A percentile compares a stretch with the other conserved stretches of the same genome.
These are phyloP conservation scores for Phytophthora pinifolia DNA, from an alignment of 352 stramenopile species.

Conservation along the genomic window DNA sequence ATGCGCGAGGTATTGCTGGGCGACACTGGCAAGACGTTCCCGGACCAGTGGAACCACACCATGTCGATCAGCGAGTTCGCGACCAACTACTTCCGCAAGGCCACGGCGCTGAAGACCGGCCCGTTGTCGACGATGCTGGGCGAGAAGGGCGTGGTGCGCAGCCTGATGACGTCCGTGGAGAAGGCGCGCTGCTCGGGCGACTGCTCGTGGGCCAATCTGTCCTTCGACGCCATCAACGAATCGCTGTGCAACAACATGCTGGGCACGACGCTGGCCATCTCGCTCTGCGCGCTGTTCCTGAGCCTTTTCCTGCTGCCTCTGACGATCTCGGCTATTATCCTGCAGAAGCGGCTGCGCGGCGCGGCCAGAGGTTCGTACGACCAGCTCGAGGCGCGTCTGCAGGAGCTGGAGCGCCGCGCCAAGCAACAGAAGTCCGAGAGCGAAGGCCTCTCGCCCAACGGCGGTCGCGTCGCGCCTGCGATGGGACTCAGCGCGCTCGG, in stretches of 20 bases:
- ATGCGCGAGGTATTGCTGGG: conserved; percentile 79
- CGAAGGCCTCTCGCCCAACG: conserved; percentile 19
- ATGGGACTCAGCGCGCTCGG: conserved; percentile 25
- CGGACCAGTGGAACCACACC: conserved; percentile 58
- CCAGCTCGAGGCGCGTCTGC: conserved; percentile 66
- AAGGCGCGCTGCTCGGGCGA: conserved; percentile 68
- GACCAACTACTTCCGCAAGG: conserved; percentile 51
- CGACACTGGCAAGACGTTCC: conserved; percentile 64
- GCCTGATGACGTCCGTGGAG: conserved; percentile 62
- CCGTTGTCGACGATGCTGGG: conserved; percentile 44
- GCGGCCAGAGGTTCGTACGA: conserved; percentile 81
- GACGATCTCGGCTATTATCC: conserved; percentile 62
- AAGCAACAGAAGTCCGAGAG: conserved; percentile 39
- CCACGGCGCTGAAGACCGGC: conserved; percentile 45
- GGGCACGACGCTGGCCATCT: conserved; percentile 76
- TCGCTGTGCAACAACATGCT: conserved; percentile 73
- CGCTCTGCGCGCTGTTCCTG: conserved; percentile 76
- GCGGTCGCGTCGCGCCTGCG: conserved; percentile 1
- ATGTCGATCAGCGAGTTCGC: conserved; percentile 67
- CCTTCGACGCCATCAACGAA: conserved; percentile 78
- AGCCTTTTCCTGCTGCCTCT: conserved; percentile 76
- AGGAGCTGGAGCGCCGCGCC: conserved; percentile 62
- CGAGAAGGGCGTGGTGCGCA: conserved; percentile 43
- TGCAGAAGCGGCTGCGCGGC: conserved; percentile 80
- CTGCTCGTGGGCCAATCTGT: conserved; percentile 82